These are phyloP conservation scores for Azolla pinnata DNA, from an alignment of 75 land plant species.

Conservation along the genomic window DNA sequence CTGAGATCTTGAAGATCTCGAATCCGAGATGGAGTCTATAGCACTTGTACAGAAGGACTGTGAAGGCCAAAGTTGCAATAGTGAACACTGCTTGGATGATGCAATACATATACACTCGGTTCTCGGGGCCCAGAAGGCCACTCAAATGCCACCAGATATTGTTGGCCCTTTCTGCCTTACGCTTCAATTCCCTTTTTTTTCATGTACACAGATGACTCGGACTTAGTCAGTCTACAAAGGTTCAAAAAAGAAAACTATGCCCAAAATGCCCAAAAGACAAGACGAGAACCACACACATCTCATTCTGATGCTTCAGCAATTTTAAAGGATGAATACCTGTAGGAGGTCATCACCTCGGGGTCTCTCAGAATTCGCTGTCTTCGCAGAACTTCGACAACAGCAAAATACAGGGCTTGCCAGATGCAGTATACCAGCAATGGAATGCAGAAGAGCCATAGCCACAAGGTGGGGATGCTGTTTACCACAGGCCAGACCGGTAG, in stretches of 20 bases:
- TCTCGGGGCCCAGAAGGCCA: constrained; percentile 23
- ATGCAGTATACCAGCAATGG: constrained; percentile 24
- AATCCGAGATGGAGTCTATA: constrained; percentile 22
- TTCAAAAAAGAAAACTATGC: too few species aligned
- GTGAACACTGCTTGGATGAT: constrained; percentile 27
- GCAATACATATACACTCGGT: constrained; percentile 27
- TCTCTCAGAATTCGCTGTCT: constrained; percentile 24
- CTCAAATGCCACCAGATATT: constrained; percentile 34
- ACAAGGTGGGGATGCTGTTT: constrained; percentile 10
- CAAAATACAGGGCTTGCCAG: constrained; percentile 30
- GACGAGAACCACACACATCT: too few species aligned
- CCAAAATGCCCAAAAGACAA: too few species aligned
- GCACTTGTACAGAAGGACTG: constrained; percentile 29
- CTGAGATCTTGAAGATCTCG: constrained; percentile 27
- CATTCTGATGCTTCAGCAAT: too few species aligned
- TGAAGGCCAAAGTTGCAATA: constrained; percentile 27
- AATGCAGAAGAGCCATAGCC: constrained; percentile 28
- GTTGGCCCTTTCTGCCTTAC: constrained; percentile 34
- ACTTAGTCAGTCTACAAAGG: too few species aligned
- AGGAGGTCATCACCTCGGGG: constrained; percentile 35
- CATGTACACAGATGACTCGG: too few species aligned
- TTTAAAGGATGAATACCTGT: too few species aligned
- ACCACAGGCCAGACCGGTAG: constrained; percentile 36
- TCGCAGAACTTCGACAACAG: constrained; percentile 25
- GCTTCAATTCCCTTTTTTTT: constrained; percentile 34